phyloP scores from a whole-genome alignment of 495 filamentous ascomycete species.

The Talaromyces trachyspermus region DNA sequence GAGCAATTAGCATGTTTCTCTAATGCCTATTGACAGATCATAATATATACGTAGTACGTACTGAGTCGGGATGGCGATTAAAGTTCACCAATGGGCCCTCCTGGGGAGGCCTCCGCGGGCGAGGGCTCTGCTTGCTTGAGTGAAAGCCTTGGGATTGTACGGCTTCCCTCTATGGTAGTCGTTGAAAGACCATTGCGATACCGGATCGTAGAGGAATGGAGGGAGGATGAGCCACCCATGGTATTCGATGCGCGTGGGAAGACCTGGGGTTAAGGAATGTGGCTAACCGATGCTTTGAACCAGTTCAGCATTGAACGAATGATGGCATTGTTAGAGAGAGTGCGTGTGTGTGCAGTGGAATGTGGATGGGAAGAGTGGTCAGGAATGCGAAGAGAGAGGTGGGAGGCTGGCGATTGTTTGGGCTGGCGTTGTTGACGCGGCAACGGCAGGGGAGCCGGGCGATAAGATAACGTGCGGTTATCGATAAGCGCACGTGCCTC shows the following conservation, averaged over 20 bases:
- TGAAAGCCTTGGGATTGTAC: conserved; percentile 80
- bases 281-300: conserved; percentile 5
- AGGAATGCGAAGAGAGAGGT: neutral
- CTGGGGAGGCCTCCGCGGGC: conserved; percentile 50
- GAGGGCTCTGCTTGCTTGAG: conserved; percentile 59
- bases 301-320: neutral
- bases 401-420: conserved; percentile 6
- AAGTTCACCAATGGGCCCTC: conserved; percentile 70
- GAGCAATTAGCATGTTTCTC: too few relatives aligned
- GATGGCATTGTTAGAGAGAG: neutral
- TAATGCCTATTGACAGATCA: too few relatives aligned
- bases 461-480: conserved; percentile 1
- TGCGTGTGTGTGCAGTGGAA: neutral
- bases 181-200: conserved; percentile 38
- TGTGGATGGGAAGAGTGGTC: neutral
- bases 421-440: neutral
- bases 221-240: conserved; percentile 51
- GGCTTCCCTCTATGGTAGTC: conserved; percentile 26
- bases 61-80: conserved; percentile 73
- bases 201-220: conserved; percentile 71
- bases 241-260: conserved; percentile 25
- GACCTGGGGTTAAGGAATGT: conserved; percentile 24
- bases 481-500: neutral
- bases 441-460: neutral
- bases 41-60: too few relatives aligned